These are phyloP conservation scores for Nakaseomyces glabratus DNA, from an alignment of 1,139 yeast species.

Conservation along the genomic window DNA sequence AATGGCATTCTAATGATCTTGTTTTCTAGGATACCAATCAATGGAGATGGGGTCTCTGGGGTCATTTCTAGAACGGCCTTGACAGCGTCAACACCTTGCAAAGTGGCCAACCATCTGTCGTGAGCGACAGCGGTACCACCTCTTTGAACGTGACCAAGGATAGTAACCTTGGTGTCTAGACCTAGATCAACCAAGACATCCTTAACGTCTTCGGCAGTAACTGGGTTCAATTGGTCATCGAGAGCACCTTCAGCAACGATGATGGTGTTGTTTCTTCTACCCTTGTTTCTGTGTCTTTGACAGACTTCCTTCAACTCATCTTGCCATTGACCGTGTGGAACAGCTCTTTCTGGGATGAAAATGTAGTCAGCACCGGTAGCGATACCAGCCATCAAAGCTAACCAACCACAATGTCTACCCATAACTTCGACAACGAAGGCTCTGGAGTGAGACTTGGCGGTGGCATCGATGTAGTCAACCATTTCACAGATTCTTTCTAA, in stretches of 20 bases:
- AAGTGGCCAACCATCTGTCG: conserved; percentile 64
- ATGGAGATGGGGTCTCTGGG: conserved; percentile 66
- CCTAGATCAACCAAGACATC: conserved; percentile 63
- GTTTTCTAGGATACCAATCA: conserved; percentile 66
- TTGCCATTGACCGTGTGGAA: conserved; percentile 52
- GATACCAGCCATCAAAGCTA: conserved; percentile 74
- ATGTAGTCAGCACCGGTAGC: conserved; percentile 77
- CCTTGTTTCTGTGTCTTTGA: conserved; percentile 55
- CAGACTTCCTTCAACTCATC: conserved; percentile 59
- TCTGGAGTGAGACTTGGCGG: conserved; percentile 74
- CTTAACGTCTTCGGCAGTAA: conserved; percentile 57
- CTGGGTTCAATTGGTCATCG: conserved; percentile 54
- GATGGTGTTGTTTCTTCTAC: conserved; percentile 70
- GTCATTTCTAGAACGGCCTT: conserved; percentile 62
- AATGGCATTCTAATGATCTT: conserved; percentile 60
- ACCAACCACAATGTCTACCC: conserved; percentile 90
- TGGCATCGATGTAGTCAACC: conserved; percentile 75
- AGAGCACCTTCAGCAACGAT: conserved; percentile 82
- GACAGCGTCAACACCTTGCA: conserved; percentile 81
- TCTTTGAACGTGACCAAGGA: conserved; percentile 76
- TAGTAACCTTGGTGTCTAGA: conserved; percentile 69
- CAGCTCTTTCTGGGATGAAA: conserved; percentile 73
- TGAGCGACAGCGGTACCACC: conserved; percentile 82
- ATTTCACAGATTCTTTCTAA: conserved; percentile 68
- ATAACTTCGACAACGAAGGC: conserved; percentile 83